Percentiles rank a stretch among this genome's conserved stretches.
These are phyloP conservation scores for Terana coerulea DNA, from an alignment of 768 basidiomycete species.

Conservation along the genomic window DNA sequence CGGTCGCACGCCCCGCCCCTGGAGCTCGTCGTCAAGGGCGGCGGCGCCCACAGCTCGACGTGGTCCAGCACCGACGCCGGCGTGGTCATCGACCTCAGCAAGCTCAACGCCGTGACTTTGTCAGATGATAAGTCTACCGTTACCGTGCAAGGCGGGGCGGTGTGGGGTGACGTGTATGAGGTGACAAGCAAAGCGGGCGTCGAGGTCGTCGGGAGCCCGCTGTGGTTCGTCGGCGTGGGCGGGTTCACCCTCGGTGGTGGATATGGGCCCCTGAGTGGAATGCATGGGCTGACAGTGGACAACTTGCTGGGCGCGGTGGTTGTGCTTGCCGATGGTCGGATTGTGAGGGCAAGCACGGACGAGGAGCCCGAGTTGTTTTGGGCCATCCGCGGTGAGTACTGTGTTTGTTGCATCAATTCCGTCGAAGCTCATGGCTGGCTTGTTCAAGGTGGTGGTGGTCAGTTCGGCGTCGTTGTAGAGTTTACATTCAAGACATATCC, in stretches of 20 bases:
- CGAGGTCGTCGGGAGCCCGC: conserved; percentile 17
- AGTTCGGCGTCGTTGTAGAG: conserved; percentile 49
- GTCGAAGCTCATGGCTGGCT: conserved; percentile 20
- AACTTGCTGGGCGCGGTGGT: conserved; percentile 34
- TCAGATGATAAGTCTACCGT: conserved; percentile 34
- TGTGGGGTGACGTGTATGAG: conserved; percentile 46
- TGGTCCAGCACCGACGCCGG: conserved; percentile 45
- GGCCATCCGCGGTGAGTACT: conserved; percentile 38
- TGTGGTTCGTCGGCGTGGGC: conserved; percentile 23
- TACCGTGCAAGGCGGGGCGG: conserved; percentile 44
- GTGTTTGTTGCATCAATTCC: conserved; percentile 4
- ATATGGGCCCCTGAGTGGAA: conserved; percentile 23
- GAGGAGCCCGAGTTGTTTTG: conserved; percentile 41
- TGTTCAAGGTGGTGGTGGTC: conserved; percentile 37
- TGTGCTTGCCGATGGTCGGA: conserved; percentile 40
- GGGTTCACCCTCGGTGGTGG: conserved; percentile 24
- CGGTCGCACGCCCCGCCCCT: conserved; percentile 13
- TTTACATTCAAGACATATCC: conserved; percentile 39
- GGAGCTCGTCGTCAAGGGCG: conserved; percentile 41
- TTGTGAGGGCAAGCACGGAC: conserved; percentile 24
- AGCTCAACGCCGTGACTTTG: conserved; percentile 34
- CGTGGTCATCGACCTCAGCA: conserved; percentile 49
- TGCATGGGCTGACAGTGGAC: conserved; percentile 40
- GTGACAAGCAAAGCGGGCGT: conserved; percentile 23
- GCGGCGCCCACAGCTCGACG: conserved; percentile 43